Evolutionary conservation across 345 rosid genomes (phyloP).

Genomic region (Gynandropsis gynandra): DNA sequence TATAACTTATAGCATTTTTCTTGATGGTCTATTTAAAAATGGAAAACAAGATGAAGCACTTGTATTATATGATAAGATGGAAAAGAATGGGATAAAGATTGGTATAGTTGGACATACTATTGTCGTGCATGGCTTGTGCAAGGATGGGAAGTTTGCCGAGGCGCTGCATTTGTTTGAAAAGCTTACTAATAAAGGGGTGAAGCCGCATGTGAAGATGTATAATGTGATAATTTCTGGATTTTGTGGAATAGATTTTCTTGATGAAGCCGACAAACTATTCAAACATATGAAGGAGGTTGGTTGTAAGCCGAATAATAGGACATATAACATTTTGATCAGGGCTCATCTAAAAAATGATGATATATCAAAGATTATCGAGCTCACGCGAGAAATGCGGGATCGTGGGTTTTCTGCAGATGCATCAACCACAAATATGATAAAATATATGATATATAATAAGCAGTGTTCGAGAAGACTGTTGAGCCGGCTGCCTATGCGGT

Average conservation of each 20-base stretch:
- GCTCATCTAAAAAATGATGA: slow-evolving; percentile 17
- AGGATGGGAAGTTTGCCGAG: slow-evolving; percentile 15
- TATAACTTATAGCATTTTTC: slow-evolving; percentile 20
- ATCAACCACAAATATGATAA: no score
- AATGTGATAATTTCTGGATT: no score
- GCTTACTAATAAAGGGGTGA: slow-evolving; percentile 17
- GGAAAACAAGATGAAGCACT: slow-evolving; percentile 20
- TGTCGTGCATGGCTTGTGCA: slow-evolving; percentile 22
- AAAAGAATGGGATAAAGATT: slow-evolving; percentile 16
- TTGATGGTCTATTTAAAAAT: slow-evolving; percentile 23
- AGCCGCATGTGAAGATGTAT: slow-evolving; percentile 17
- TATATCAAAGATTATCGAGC: slow-evolving; percentile 6
- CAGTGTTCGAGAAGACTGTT: no score
- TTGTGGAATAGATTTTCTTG: no score
- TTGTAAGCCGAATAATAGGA: slow-evolving; percentile 15
- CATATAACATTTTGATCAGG: not conserved
- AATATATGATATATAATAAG: no score
- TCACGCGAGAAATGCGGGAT: slow-evolving; percentile 19
- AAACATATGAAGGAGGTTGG: not conserved
- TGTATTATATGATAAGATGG: slow-evolving; percentile 19
- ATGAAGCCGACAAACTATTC: no score
- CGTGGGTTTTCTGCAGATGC: not conserved
- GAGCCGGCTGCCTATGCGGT: no score
- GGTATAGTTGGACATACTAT: slow-evolving; percentile 22
- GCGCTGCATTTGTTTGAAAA: slow-evolving; percentile 22